A percentile compares a stretch with the other conserved stretches of the same genome.
Conservation (phyloP, 2,329 filamentous ascomycete species). For the Colletotrichum eremochloae region DNA sequence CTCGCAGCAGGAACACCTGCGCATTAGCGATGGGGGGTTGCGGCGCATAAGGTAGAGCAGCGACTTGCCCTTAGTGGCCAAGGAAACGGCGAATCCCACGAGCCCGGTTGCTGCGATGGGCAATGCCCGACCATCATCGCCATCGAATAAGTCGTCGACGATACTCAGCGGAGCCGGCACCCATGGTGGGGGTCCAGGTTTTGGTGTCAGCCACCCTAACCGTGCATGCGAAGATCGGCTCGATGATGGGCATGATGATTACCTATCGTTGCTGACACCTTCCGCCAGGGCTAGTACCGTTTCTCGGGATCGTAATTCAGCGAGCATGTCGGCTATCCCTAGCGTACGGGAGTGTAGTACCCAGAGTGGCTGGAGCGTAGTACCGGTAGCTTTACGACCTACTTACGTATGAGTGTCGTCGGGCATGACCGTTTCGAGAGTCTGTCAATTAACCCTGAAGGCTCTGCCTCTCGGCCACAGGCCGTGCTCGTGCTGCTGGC, state of each 20-base stretch:
- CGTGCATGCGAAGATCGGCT: conserved; percentile 34
- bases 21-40: conserved; percentile 1
- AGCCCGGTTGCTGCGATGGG: conserved; percentile 8
- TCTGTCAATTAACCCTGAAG: conserved; percentile 7
- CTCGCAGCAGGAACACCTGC: conserved; percentile 1
- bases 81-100: conserved; percentile 14
- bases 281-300: not conserved
- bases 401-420: not conserved
- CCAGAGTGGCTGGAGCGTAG: not conserved
- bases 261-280: conserved; percentile 3
- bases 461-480: conserved; percentile 23
- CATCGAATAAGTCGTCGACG: not conserved
- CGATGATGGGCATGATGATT: conserved; percentile 12
- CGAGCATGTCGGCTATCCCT: conserved; percentile 13
- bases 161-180: conserved; percentile 11
- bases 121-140: not conserved
- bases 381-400: too few relatives aligned
- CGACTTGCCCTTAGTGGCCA: conserved; percentile 25
- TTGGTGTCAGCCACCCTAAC: conserved; percentile 13
- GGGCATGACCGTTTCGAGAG: conserved; percentile 12
- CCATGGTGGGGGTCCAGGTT: conserved; percentile 1
- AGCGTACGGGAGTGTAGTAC: not conserved
- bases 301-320: conserved; percentile 11
- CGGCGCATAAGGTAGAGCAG: conserved; percentile 2
- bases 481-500: conserved; percentile 7